A percentile compares a stretch with the other conserved stretches of the same genome.
phyloP scores from a whole-genome alignment of 2,329 filamentous ascomycete species.

The Colletotrichum echinochloae region DNA sequence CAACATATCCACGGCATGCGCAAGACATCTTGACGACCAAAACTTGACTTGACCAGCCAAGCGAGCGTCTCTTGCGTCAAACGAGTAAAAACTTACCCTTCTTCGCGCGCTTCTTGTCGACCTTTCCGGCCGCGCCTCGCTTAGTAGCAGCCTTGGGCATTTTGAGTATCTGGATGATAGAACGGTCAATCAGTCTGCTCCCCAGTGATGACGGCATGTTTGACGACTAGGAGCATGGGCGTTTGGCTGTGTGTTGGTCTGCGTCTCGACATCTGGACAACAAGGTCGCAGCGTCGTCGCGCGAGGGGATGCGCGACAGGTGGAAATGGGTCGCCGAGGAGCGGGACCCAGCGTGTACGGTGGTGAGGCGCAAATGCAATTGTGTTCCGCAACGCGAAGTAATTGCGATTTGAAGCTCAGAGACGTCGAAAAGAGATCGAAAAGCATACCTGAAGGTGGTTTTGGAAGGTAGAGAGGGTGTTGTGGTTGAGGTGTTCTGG shows the following conservation, averaged over 20 bases:
- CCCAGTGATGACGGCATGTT: conserved; percentile 11
- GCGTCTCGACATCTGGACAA: background rate
- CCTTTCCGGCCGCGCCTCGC: conserved; percentile 63
- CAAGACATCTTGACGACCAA: background rate
- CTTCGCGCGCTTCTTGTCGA: conserved; percentile 68
- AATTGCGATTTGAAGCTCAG: conserved; percentile 52
- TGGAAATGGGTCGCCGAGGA: conserved; percentile 38
- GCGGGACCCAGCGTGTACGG: conserved; percentile 38
- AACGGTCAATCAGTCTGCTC: conserved; percentile 44
- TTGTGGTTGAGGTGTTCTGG: conserved; percentile 48
- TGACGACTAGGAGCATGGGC: background rate
- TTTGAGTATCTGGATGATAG: conserved; percentile 51
- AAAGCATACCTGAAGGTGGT: conserved; percentile 52
- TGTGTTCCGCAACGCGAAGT: conserved; percentile 49
- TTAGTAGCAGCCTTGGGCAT: conserved; percentile 72
- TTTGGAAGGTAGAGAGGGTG: conserved; percentile 43
- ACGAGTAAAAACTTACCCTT: conserved; percentile 62
- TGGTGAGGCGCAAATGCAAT: conserved; percentile 54
- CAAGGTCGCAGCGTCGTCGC: background rate
- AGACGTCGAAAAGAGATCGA: conserved; percentile 44
- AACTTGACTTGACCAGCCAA: background rate
- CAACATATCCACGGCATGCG: background rate
- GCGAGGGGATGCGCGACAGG: background rate
- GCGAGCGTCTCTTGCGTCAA: background rate
- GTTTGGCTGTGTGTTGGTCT: background rate